These are phyloP conservation scores for Cicer pinnatifidum DNA, from an alignment of 306 rosid species.

Conservation along the genomic window DNA sequence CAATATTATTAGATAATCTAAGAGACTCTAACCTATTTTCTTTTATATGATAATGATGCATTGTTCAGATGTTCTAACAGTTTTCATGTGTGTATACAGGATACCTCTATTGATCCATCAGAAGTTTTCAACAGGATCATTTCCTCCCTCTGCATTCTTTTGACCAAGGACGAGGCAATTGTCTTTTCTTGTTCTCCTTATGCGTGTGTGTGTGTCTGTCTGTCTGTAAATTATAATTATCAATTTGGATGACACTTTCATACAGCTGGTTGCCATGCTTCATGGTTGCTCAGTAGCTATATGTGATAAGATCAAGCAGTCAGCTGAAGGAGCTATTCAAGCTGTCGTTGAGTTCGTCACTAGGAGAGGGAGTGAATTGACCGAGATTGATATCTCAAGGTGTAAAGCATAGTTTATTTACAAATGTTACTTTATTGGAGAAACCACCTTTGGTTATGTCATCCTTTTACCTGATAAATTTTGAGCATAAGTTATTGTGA, in stretches of 20 bases:
- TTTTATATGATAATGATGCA: not conserved
- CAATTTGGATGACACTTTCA: slow-evolving; percentile 16
- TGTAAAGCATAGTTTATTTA: slow-evolving; percentile 45
- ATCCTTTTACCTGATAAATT: slow-evolving; percentile 37
- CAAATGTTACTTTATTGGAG: slow-evolving; percentile 21
- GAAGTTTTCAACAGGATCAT: slow-evolving; percentile 95
- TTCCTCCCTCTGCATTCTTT: slow-evolving; percentile 77
- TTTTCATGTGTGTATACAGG: slow-evolving; percentile 59
- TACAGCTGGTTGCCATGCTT: slow-evolving; percentile 87
- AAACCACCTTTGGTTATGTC: slow-evolving; percentile 25
- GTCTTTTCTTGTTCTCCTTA: slow-evolving; percentile 13
- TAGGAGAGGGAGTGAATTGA: slow-evolving; percentile 77
- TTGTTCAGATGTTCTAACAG: not conserved
- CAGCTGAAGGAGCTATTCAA: slow-evolving; percentile 97
- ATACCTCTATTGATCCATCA: slow-evolving; percentile 94
- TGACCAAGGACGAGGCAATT: slow-evolving; percentile 87
- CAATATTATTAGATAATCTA: slow-evolving; percentile 4
- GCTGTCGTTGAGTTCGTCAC: slow-evolving; percentile 86
- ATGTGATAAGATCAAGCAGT: slow-evolving; percentile 85
- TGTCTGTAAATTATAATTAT: slow-evolving; percentile 22
- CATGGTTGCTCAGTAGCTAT: slow-evolving; percentile 80
- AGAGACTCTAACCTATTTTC: not conserved
- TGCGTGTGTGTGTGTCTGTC: not conserved
- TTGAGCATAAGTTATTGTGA: slow-evolving; percentile 41
- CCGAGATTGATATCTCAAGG: slow-evolving; percentile 87